A percentile compares a stretch with the other conserved stretches of the same genome.
phyloP scores from a whole-genome alignment of 106 monocot genomes.

The Agapanthus africanus region DNA sequence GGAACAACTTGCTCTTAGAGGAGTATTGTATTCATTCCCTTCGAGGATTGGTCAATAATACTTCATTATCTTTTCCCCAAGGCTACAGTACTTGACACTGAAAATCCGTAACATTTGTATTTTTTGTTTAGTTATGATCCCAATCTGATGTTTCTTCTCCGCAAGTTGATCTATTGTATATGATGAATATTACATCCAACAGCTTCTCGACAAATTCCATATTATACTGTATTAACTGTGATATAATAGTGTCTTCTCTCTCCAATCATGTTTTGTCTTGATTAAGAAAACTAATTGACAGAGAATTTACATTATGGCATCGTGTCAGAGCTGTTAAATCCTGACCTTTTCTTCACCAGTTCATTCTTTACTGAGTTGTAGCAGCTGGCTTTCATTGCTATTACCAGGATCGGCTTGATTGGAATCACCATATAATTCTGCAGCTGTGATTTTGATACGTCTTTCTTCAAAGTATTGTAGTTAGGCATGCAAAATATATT shows the following conservation, averaged over 20 bases:
- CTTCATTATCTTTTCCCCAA: no score
- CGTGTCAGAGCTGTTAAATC: no score
- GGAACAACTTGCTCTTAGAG: no score
- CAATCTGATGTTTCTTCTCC: neutral
- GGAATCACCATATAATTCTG: neutral
- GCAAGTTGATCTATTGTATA: neutral
- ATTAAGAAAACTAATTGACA: no score
- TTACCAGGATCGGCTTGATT: neutral
- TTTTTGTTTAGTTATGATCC: neutral
- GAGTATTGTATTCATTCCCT: no score
- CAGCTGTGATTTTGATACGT: neutral
- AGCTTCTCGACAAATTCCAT: neutral
- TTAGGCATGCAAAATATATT: neutral
- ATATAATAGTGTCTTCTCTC: neutral
- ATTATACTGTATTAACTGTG: neutral
- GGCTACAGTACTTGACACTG: no score
- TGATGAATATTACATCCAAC: neutral
- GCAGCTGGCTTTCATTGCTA: no score
- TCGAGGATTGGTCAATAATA: no score
- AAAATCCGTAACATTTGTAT: neutral
- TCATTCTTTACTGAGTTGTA: neutral
- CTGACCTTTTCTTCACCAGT: neutral
- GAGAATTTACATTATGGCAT: no score
- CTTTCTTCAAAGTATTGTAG: neutral
- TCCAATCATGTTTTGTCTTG: neutral